phyloP scores from a whole-genome alignment of 225 moss, liverwort and hornwort species.

The Polytrichum formosum region DNA sequence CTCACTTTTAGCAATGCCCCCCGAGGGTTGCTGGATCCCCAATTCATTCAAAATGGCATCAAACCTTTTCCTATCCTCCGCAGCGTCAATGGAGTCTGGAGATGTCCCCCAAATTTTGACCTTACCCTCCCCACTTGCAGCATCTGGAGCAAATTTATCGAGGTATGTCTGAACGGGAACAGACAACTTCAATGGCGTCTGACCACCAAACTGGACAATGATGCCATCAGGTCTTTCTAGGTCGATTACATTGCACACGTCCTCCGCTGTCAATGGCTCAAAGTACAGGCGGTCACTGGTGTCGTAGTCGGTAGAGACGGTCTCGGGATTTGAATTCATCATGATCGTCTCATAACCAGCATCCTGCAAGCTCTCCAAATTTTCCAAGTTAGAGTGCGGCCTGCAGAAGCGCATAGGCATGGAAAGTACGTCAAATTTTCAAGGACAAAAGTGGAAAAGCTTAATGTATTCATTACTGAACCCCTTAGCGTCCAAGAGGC shows the following conservation, averaged over 20 bases:
- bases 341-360: conserved; percentile 97
- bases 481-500: too few relatives aligned
- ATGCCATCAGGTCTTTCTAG: conserved; percentile 93
- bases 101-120: conserved; percentile 94
- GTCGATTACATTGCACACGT: conserved; percentile 92
- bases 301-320: conserved; percentile 96
- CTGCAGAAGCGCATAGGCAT: too few relatives aligned
- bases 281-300: conserved; percentile 94
- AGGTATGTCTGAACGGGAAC: conserved; percentile 85
- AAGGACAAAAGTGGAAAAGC: too few relatives aligned
- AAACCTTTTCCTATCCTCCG: conserved; percentile 89
- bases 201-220: conserved; percentile 94
- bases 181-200: conserved; percentile 91
- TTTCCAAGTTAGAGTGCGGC: neutral
- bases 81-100: conserved; percentile 96
- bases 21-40: conserved; percentile 80
- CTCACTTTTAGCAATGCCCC: conserved; percentile 91
- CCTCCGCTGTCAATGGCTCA: conserved; percentile 90
- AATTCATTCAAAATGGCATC: conserved; percentile 83
- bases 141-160: conserved; percentile 59
- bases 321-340: conserved; percentile 99
- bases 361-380: conserved; percentile 46
- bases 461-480: too few relatives aligned
- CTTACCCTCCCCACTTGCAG: conserved; percentile 74
- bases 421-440: too few relatives aligned